phyloP scores from a whole-genome alignment of 192 early-diverging fungal species.

The Physocladia obscura region DNA sequence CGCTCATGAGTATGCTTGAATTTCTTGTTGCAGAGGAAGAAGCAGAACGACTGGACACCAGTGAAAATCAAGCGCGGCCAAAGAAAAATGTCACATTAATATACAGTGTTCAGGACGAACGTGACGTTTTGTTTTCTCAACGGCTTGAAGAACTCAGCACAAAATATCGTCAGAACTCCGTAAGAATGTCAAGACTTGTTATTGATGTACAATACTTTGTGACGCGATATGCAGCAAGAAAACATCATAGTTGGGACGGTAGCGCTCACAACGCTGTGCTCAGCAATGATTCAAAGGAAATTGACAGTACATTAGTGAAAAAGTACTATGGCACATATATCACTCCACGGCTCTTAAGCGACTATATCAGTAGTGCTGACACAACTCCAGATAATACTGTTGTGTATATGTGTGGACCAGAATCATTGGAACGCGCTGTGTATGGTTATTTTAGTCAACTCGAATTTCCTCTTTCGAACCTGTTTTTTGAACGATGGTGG shows the following conservation, averaged over 20 bases:
- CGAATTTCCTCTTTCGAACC: slow-evolving; percentile 3
- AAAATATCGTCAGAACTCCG: neutral
- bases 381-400: neutral
- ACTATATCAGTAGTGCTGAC: neutral
- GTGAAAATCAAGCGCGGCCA: neutral
- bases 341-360: slow-evolving; percentile 10
- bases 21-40: neutral
- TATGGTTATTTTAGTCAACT: slow-evolving; percentile 5
- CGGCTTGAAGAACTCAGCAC: neutral
- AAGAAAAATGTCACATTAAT: slow-evolving; percentile 14
- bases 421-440: slow-evolving; percentile 7
- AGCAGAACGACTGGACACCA: neutral
- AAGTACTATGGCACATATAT: slow-evolving; percentile 14
- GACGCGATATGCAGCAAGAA: slow-evolving; percentile 6
- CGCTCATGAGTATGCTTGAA: slow-evolving; percentile 19
- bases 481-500: slow-evolving; percentile 25
- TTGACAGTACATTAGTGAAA: slow-evolving; percentile 10
- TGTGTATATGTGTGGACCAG: slow-evolving; percentile 24
- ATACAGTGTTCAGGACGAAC: slow-evolving; percentile 21
- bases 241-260: too few species aligned
- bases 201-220: slow-evolving; percentile 19
- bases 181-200: neutral
- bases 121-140: slow-evolving; percentile 7
- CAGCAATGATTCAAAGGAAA: neutral
- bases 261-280: neutral